Percentiles rank a stretch among this genome's conserved stretches.
phyloP scores from a whole-genome alignment of 768 basidiomycete genomes.

The Agaricus subrufescens region DNA sequence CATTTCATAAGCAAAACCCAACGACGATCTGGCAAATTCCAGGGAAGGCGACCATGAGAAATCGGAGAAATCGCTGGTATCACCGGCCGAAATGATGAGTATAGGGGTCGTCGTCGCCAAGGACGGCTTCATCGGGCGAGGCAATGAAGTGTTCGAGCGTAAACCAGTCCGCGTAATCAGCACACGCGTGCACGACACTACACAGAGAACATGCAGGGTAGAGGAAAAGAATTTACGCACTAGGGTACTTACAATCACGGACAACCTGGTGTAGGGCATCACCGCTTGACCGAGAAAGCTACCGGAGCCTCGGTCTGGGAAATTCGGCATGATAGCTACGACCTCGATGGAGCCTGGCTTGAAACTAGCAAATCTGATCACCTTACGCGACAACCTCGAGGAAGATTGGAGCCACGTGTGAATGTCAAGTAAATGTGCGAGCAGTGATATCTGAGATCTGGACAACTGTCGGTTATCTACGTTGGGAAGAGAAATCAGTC shows the following conservation, averaged over 20 bases:
- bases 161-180: slow-evolving; percentile 45
- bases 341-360: slow-evolving; percentile 39
- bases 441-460: slow-evolving; percentile 26
- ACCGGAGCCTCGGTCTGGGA: slow-evolving; percentile 35
- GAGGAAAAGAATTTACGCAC: slow-evolving; percentile 20
- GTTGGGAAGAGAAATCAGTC: background rate
- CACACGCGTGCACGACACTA: slow-evolving; percentile 37
- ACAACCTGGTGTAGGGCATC: slow-evolving; percentile 29
- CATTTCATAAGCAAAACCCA: slow-evolving; percentile 52
- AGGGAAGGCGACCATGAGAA: slow-evolving; percentile 48
- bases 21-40: slow-evolving; percentile 56
- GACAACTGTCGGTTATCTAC: slow-evolving; percentile 21
- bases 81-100: slow-evolving; percentile 35
- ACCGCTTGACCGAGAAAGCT: slow-evolving; percentile 39
- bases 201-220: background rate
- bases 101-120: slow-evolving; percentile 37
- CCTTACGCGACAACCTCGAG: background rate
- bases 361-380: slow-evolving; percentile 28
- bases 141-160: slow-evolving; percentile 34
- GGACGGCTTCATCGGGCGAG: slow-evolving; percentile 40
- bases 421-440: slow-evolving; percentile 16
- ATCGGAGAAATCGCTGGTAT: slow-evolving; percentile 41
- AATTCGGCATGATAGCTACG: slow-evolving; percentile 35
- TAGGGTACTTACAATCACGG: slow-evolving; percentile 30
- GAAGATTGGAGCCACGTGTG: slow-evolving; percentile 31